Evolutionary conservation across 345 rosid genomes (phyloP), one percentile per base, ranked within the genome.

Genomic region (Heritiera littoralis): DNA sequence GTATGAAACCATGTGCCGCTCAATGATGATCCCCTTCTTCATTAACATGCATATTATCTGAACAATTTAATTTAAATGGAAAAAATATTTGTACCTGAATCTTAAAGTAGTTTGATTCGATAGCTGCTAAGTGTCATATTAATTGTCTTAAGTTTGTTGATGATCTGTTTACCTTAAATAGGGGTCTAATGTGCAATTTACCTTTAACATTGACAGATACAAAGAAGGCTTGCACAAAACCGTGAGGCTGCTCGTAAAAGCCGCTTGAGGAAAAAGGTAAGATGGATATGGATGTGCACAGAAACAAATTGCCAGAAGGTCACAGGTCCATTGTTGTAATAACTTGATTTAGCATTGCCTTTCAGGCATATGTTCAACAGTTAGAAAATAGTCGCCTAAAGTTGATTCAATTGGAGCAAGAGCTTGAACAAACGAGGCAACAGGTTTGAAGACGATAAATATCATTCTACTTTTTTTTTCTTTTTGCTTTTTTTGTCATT

Each of bases 181-280:
- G 13, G 46, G 63, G 61, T 35, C 51, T 48, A 56, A 68, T 77
- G 20, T 60, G 65, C 58, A 51, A 23, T 40, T 65, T 55, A 48
- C 12, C 68, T 65, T 40, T 28, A 14, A 23, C 64, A 48, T 82
- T 41, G 46, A 65, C 81, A 94, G 99, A 83, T 88, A 82, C 97
- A 91, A 79, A 90, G 98, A 83, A 90, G 99, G 58, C 97, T 94
- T 58, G 98, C 98, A 11, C 98, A 94, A 81, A 96, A 96, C 65
- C 95, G 98, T 3, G 98, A 92, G 87, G 99, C 98, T 86, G 98
- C 99, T 65, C 93, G 97, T 76, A 96, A 96, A 83, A 91, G 99
- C 83, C 98, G 98, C 66, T 69, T 96, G 81, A 86, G 98, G 79
- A 96, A 96, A 83, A 96, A 96, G 91, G 98, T 96, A 84, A 7